Percentiles rank a stretch among this genome's conserved stretches.
These are phyloP conservation scores for Epichloe typhina DNA, from an alignment of 2,329 filamentous ascomycete species.

Conservation along the genomic window DNA sequence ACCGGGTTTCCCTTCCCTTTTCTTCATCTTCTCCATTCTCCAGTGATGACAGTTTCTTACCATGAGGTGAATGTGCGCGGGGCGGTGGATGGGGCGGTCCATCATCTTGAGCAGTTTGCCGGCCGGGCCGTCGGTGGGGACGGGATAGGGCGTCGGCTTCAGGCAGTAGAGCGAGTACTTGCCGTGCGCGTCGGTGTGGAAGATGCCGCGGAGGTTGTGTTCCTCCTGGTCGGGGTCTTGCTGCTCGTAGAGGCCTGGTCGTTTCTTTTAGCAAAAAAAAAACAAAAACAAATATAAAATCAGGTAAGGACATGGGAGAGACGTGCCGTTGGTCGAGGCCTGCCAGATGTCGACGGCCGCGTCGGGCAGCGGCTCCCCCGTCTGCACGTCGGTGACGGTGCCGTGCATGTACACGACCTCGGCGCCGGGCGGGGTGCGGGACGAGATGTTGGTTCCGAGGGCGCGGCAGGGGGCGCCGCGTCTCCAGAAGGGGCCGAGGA, in stretches of 20 bases:
- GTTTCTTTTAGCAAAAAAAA: no score
- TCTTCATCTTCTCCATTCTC: no score
- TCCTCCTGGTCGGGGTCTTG: constrained; percentile 59
- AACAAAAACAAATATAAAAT: no score
- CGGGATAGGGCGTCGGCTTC: constrained; percentile 43
- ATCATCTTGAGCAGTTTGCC: constrained; percentile 37
- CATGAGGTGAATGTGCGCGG: constrained; percentile 49
- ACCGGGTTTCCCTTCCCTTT: no score
- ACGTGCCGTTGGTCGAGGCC: constrained; percentile 53
- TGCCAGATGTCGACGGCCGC: constrained; percentile 70
- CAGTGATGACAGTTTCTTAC: constrained; percentile 14
- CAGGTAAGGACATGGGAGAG: no score
- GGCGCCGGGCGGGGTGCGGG: constrained; percentile 31
- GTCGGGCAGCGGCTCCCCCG: constrained; percentile 49
- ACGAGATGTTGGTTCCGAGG: constrained; percentile 57
- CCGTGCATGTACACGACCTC: constrained; percentile 54
- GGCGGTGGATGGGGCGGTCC: constrained; percentile 42
- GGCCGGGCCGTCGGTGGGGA: constrained; percentile 38
- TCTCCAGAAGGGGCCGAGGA: constrained; percentile 78
- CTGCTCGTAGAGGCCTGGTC: constrained; percentile 47
- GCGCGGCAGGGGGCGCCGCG: constrained; percentile 54
- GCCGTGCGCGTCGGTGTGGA: constrained; percentile 52
- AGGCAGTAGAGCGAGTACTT: constrained; percentile 49
- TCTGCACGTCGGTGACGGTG: constrained; percentile 37
- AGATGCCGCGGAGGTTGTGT: constrained; percentile 61